These are phyloP conservation scores for Claviceps pusilla DNA, from an alignment of 2,329 filamentous ascomycete genomes.

Conservation along the genomic window DNA sequence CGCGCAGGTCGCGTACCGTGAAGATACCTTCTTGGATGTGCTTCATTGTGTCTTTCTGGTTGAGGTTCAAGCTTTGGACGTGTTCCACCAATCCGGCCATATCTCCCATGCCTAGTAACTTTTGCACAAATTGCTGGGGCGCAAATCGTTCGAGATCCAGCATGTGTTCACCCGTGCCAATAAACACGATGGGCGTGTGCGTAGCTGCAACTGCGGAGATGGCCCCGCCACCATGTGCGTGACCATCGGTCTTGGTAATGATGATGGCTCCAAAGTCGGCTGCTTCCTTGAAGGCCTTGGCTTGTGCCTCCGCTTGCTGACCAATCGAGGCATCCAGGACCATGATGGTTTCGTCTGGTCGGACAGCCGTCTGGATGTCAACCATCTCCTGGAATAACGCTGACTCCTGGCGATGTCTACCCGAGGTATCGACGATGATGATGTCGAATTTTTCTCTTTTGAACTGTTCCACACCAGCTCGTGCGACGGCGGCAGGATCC, in stretches of 20 bases:
- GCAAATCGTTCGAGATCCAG: slow-evolving; percentile 86
- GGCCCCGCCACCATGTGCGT: slow-evolving; percentile 87
- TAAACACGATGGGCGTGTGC: slow-evolving; percentile 91
- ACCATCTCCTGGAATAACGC: slow-evolving; percentile 96
- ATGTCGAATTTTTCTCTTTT: slow-evolving; percentile 97
- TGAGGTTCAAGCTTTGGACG: slow-evolving; percentile 84
- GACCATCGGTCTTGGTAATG: slow-evolving; percentile 96
- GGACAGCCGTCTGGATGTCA: slow-evolving; percentile 82
- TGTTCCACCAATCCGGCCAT: slow-evolving; percentile 92
- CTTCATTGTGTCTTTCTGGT: slow-evolving; percentile 98
- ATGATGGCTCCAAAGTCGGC: slow-evolving; percentile 97
- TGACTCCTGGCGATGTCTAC: slow-evolving; percentile 85
- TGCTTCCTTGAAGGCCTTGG: slow-evolving; percentile 91
- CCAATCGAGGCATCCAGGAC: slow-evolving; percentile 93
- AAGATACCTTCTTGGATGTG: slow-evolving; percentile 96
- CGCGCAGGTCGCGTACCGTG: slow-evolving; percentile 81
- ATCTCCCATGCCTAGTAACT: slow-evolving; percentile 92
- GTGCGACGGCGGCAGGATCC: slow-evolving; percentile 81
- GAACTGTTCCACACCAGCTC: slow-evolving; percentile 96
- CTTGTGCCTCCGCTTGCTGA: slow-evolving; percentile 87
- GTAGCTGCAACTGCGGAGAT: slow-evolving; percentile 96
- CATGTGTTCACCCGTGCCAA: slow-evolving; percentile 95
- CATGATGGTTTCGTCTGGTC: slow-evolving; percentile 94
- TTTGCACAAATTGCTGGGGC: slow-evolving; percentile 83
- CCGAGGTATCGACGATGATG: slow-evolving; percentile 96